Evolutionary conservation across 1,284 basidiomycete genomes (phyloP), one percentile per base, ranked within the genome.

Genomic region (Ceratobasidium sp.): DNA sequence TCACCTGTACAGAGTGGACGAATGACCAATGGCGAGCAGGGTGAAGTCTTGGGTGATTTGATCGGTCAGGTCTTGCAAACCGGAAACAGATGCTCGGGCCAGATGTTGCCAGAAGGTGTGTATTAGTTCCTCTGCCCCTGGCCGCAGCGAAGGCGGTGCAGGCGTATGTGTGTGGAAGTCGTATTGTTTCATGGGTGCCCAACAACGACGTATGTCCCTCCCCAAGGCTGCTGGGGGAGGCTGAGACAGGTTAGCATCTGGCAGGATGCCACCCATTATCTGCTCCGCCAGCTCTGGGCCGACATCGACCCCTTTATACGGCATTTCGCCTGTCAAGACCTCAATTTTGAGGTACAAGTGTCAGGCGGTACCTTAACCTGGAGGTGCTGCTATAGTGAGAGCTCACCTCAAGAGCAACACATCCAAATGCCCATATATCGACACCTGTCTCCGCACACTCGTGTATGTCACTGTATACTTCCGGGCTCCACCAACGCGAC

Each of bases 391-490:
- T n/a, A n/a, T n/a, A n/a, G n/a, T n/a, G n/a, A n/a, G n/a, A n/a
- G n/a, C n/a, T 29, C 29, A 54, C 53, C 53, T 54, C 53, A 7
- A 54, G 53, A n/a, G 22, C 53, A n/a, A 54, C 53, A 24, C 53
- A 54, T 16, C 53, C 53, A 54, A 54, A 54, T 14, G 24, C 19
- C 53, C 53, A 54, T 2, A 54, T 54, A 24, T 54, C 53, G 24
- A 7, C 27, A 24, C 13, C 53, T 4, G 27, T 22, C 19, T n/a
- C 8, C 24, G 11, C 8, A 22, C n/a, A 24, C 29, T 54, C 22
- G 24, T 2, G 5, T 5, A 16, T 5, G 24, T 54, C 53, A 4
- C 29, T 24, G 24, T 16, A 54, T 14, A 54, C 24, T 14, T 54
- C 53, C 22, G 53, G 53, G 14, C 53, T 54, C 53, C 53, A 54